These are phyloP conservation scores for Lolium multiflorum DNA, from an alignment of 176 grass and related monocot genomes.

Conservation along the genomic window DNA sequence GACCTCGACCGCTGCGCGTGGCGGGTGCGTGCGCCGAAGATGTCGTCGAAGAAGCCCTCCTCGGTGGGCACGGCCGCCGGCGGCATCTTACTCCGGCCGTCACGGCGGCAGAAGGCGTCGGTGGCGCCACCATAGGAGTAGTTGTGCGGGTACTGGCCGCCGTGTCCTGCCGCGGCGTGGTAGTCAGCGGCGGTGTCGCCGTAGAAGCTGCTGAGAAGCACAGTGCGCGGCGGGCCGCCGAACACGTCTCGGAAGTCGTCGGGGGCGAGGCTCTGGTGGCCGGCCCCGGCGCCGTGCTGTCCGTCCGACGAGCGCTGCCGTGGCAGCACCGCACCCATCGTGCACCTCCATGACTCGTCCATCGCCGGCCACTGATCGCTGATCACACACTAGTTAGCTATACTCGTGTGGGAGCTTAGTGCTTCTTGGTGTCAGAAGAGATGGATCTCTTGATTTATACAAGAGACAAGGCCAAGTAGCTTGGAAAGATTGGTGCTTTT, in stretches of 20 bases:
- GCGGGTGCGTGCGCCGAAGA: conserved; percentile 60
- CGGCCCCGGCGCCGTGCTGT: conserved; percentile 13
- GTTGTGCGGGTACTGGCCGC: conserved; percentile 21
- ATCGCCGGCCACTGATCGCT: conserved; percentile 27
- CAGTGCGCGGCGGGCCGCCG: conserved; percentile 80
- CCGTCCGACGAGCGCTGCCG: conserved; percentile 44
- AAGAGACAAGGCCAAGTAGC: conserved; percentile 33
- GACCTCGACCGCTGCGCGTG: conserved; percentile 60
- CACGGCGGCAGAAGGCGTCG: conserved; percentile 40
- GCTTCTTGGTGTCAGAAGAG: conserved; percentile 32
- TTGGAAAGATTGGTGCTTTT: conserved; percentile 49
- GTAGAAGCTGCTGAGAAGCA: conserved; percentile 81
- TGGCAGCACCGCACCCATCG: conserved; percentile 61
- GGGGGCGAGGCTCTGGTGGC: conserved; percentile 43
- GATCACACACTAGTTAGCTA: conserved; percentile 6
- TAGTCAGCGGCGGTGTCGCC: conserved; percentile 34
- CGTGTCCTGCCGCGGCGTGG: conserved; percentile 24
- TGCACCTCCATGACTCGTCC: conserved; percentile 86
- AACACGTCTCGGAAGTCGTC: conserved; percentile 90
- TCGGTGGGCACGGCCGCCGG: conserved; percentile 61
- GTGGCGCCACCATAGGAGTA: conserved; percentile 15
- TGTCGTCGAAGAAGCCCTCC: conserved; percentile 85
- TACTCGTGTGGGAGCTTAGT: conserved; percentile 31
- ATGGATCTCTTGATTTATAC: conserved; percentile 39
- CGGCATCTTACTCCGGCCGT: conserved; percentile 12